A percentile compares a stretch with the other conserved stretches of the same genome.
phyloP scores from a whole-genome alignment of 352 stramenopile species.

The Phytophthora cryptogea region DNA sequence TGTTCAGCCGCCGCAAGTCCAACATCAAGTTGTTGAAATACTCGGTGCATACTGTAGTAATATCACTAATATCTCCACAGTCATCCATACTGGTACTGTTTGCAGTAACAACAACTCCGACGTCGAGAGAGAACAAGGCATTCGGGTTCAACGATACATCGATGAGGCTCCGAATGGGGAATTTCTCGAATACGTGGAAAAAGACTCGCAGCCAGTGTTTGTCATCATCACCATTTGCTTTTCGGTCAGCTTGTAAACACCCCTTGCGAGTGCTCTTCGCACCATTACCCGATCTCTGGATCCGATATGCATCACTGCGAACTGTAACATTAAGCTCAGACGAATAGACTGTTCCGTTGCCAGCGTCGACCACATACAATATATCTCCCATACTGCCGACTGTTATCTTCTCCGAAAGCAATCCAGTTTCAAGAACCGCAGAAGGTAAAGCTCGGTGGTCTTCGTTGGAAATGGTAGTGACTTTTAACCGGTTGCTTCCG shows the following conservation, averaged over 20 bases:
- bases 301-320: slow-evolving; percentile 58
- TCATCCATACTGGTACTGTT: not conserved
- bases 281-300: slow-evolving; percentile 34
- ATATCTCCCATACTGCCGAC: slow-evolving; percentile 15
- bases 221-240: not conserved
- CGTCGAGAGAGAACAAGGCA: slow-evolving; percentile 9
- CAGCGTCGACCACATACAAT: slow-evolving; percentile 37
- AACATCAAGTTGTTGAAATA: slow-evolving; percentile 53
- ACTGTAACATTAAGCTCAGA: slow-evolving; percentile 40
- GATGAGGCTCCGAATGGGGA: slow-evolving; percentile 41
- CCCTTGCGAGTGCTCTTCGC: not conserved
- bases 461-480: slow-evolving; percentile 32
- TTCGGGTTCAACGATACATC: slow-evolving; percentile 21
- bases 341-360: slow-evolving; percentile 4
- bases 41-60: not conserved
- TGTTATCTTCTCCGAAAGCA: slow-evolving; percentile 11
- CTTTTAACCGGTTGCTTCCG: not conserved
- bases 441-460: slow-evolving; percentile 40
- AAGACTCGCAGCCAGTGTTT: slow-evolving; percentile 39
- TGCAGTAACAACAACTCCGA: slow-evolving; percentile 11
- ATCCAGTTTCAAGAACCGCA: not conserved
- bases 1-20: slow-evolving; percentile 45
- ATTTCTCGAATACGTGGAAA: slow-evolving; percentile 70
- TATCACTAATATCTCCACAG: not conserved
- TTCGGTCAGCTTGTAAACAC: slow-evolving; percentile 2